These are phyloP conservation scores for Monilinia fructigena DNA, from an alignment of 2,329 filamentous ascomycete species.

Conservation along the genomic window DNA sequence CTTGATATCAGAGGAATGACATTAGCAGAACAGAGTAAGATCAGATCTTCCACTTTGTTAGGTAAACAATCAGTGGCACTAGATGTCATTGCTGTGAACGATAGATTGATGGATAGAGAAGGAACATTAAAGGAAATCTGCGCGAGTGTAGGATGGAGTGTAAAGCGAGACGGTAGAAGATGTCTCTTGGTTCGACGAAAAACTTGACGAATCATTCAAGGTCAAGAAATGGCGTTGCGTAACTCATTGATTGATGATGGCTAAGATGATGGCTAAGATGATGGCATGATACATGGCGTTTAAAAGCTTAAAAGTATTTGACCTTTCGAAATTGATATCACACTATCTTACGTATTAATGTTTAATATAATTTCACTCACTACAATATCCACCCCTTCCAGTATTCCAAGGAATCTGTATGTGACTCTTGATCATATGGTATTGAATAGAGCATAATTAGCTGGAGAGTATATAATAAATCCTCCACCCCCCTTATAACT, in stretches of 20 bases:
- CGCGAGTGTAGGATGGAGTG: constrained; percentile 21
- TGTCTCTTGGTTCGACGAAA: constrained; percentile 18
- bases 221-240: background rate
- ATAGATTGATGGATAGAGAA: constrained; percentile 20
- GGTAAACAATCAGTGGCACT: constrained; percentile 26
- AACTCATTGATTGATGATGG: background rate
- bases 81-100: constrained; percentile 26
- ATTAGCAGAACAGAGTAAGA: constrained; percentile 26
- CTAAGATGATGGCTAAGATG: background rate
- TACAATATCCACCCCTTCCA: background rate
- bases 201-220: background rate
- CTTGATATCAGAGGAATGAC: constrained; percentile 26
- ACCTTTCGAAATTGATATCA: background rate
- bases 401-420: background rate
- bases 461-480: no score
- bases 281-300: background rate
- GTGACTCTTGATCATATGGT: no score
- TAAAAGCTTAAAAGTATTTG: constrained; percentile 13
- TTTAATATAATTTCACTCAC: background rate
- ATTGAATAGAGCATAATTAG: no score
- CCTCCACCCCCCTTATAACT: no score
- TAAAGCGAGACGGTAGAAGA: constrained; percentile 22
- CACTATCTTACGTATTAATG: background rate
- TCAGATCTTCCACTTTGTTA: constrained; percentile 27
- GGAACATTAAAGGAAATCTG: constrained; percentile 20